phyloP scores from a whole-genome alignment of 106 monocot genomes.

The Amphibolis antarctica region DNA sequence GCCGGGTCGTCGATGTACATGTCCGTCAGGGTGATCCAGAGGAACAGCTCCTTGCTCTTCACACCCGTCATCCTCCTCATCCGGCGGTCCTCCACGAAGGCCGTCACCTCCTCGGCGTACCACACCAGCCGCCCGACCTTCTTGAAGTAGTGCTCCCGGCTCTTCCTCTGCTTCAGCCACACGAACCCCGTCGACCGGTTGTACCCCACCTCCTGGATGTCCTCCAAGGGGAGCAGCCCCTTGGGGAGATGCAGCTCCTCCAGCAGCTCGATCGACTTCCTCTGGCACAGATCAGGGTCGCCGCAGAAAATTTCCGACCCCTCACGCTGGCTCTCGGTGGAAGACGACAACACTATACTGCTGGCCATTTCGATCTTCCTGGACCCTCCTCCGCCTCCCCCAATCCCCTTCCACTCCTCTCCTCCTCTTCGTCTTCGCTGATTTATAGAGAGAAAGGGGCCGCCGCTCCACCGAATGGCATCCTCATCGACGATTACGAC shows the following conservation, averaged over 20 bases:
- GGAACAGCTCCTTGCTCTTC: conserved; percentile 49
- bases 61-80: conserved; percentile 53
- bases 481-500: too few relatives aligned
- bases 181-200: conserved; percentile 25
- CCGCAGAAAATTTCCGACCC: conserved; percentile 3
- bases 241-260: conserved; percentile 8
- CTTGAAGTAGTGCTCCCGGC: conserved; percentile 34
- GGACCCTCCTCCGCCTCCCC: neutral
- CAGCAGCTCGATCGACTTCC: conserved; percentile 5
- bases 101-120: conserved; percentile 44
- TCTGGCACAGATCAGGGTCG: conserved; percentile 8
- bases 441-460: too few relatives aligned
- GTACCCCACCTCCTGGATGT: conserved; percentile 17
- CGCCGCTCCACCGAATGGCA: too few relatives aligned
- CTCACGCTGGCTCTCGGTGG: neutral
- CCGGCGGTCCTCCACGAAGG: conserved; percentile 31
- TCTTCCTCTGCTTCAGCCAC: conserved; percentile 50
- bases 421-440: too few relatives aligned
- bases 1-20: conserved; percentile 23
- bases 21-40: conserved; percentile 44
- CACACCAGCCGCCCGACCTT: conserved; percentile 25
- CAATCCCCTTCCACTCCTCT: neutral
- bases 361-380: too few relatives aligned
- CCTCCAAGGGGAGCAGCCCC: conserved; percentile 13
- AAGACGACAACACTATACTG: neutral